phyloP scores from a whole-genome alignment of 352 stramenopile genomes.

The Globisporangium radiosum region DNA sequence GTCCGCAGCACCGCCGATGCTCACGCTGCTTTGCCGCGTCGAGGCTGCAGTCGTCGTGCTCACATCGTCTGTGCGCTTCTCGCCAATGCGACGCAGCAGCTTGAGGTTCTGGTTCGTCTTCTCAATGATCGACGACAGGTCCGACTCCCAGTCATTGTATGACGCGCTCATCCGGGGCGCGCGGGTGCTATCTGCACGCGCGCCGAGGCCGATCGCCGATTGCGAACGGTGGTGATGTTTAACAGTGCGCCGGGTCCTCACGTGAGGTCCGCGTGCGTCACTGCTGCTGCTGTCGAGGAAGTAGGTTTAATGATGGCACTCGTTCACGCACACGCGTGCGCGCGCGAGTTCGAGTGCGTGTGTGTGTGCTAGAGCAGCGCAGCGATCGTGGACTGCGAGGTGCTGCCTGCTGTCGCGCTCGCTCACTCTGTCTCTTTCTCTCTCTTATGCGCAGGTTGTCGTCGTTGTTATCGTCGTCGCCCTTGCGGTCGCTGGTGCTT shows the following conservation, averaged over 20 bases:
- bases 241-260: background rate
- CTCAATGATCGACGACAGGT: slow-evolving; percentile 83
- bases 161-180: slow-evolving; percentile 37
- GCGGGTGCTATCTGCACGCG: background rate
- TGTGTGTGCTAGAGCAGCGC: background rate
- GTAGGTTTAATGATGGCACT: background rate
- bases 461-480: background rate
- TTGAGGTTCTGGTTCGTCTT: slow-evolving; percentile 87
- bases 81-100: slow-evolving; percentile 69
- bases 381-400: background rate
- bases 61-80: slow-evolving; percentile 60
- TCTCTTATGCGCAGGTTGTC: background rate
- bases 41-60: slow-evolving; percentile 6
- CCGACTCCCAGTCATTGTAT: slow-evolving; percentile 74
- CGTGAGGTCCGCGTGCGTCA: background rate
- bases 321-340: background rate
- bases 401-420: background rate
- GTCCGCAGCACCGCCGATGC: background rate
- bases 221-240: background rate
- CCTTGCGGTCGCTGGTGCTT: background rate
- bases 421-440: background rate
- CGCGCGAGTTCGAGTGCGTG: background rate
- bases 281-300: no score
- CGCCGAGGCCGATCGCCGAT: background rate
- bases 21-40: slow-evolving; percentile 1